phyloP scores from a whole-genome alignment of 257 asterid genomes.

The Nicotiana benthamiana region DNA sequence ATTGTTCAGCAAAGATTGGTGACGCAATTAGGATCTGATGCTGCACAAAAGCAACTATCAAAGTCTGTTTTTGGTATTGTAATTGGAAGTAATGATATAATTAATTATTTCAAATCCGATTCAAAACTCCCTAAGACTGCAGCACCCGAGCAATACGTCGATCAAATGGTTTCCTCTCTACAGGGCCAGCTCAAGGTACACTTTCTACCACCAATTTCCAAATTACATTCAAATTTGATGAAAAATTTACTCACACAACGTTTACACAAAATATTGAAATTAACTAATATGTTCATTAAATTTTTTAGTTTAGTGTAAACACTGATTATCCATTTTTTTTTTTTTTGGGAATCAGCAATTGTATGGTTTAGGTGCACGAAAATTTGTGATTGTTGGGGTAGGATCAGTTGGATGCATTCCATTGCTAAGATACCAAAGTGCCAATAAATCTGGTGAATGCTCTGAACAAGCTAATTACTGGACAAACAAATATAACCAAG shows the following conservation, averaged over 20 bases:
- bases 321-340: neutral
- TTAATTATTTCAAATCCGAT: slow-evolving; percentile 30
- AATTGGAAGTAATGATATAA: slow-evolving; percentile 77
- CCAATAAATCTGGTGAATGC: slow-evolving; percentile 38
- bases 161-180: slow-evolving; percentile 53
- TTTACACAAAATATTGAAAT: too few species aligned
- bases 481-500: slow-evolving; percentile 47
- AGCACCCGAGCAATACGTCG: slow-evolving; percentile 47
- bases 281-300: too few species aligned
- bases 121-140: neutral
- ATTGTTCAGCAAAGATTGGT: slow-evolving; percentile 31
- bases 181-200: slow-evolving; percentile 47
- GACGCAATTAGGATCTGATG: slow-evolving; percentile 27
- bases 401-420: slow-evolving; percentile 67
- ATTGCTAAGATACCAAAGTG: slow-evolving; percentile 23
- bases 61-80: slow-evolving; percentile 51
- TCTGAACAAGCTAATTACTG: slow-evolving; percentile 32
- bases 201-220: too few species aligned
- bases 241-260: too few species aligned
- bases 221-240: too few species aligned
- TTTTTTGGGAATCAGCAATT: slow-evolving; percentile 22
- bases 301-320: too few species aligned
- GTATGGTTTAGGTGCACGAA: slow-evolving; percentile 56
- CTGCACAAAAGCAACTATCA: slow-evolving; percentile 38
- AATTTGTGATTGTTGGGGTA: slow-evolving; percentile 35